Evolutionary conservation across 2,329 filamentous ascomycete genomes (phyloP), one percentile per base, ranked within the genome.

Genomic region (Pseudopyricularia javanii): DNA sequence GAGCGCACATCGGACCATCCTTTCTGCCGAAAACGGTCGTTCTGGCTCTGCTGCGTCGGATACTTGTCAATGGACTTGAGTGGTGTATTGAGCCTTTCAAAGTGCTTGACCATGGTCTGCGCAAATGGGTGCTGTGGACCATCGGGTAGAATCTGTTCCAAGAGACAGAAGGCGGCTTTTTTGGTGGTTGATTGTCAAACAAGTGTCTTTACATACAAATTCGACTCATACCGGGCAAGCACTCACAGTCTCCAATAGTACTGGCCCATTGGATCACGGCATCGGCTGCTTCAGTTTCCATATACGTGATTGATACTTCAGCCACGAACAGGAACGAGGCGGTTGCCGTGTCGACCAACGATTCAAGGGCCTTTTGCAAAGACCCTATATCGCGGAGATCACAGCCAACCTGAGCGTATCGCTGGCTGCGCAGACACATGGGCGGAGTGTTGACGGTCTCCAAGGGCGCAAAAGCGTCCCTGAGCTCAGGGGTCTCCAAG

Each of bases 251-350:
- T 12, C 80, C 76, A 50, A 94, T 72, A 11, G 70, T 79, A 53
- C 81, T 80, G n/a, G 86, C 84, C 89, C 89, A 96, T 50, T 74
- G 64, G 30, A 96, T 83, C 8, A 96, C 73, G 15, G 76, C 73
- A 69, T 95, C 84, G 6, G 89, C 83, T 40, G 81, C 82, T 22
- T 77, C 66, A 2, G 81, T 79, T 53, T 89, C 82, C 88, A 95
- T 94, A 61, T 95, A 95, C 1, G 89, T 93, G 40, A 95, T 80
- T 3, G 90, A 94, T 14, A 95, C 90, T 67, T 97, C 91, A 1
- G 90, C 90, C 26, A 90, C 78, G 60, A 93, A 95, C 24, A 96
- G 71, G 2, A 95, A 76, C 3, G 76, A 73, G 54, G 78, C 81
- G 7, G 78, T 70, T 1, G 74, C 63, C 15, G 84, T 63, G 37